Evolutionary conservation across 352 stramenopile species (phyloP).

Genomic region (Globisporangium irregulare): DNA sequence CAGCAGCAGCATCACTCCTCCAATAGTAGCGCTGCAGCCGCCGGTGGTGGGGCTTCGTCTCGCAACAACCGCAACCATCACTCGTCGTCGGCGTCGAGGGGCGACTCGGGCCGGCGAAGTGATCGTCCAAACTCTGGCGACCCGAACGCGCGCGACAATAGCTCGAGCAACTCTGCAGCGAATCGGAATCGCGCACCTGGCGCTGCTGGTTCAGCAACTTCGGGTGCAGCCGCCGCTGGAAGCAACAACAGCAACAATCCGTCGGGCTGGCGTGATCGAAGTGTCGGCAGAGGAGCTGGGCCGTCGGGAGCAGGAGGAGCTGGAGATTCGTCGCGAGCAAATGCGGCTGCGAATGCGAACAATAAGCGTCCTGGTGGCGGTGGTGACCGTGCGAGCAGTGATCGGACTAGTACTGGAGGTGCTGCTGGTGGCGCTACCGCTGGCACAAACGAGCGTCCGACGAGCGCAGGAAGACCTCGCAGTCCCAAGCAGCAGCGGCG

Average conservation of each 20-base stretch:
- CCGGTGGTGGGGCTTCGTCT: constrained; percentile 7
- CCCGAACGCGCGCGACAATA: constrained; percentile 17
- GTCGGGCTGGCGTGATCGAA: constrained; percentile 40
- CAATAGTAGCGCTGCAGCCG: constrained; percentile 11
- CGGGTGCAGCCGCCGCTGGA: neutral
- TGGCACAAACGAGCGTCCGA: constrained; percentile 15
- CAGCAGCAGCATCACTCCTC: constrained; percentile 23
- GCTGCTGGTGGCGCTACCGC: neutral
- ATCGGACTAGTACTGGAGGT: neutral
- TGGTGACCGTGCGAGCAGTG: neutral
- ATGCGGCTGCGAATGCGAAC: neutral
- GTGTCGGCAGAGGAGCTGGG: constrained; percentile 21
- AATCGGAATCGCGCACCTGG: constrained; percentile 6
- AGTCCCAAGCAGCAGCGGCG: constrained; percentile 53
- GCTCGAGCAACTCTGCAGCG: constrained; percentile 3
- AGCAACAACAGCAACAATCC: constrained; percentile 12
- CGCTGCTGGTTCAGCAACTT: neutral
- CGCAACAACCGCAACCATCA: constrained; percentile 52
- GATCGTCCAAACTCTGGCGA: constrained; percentile 39
- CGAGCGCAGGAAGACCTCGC: constrained; percentile 26
- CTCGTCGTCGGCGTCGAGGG: constrained; percentile 25
- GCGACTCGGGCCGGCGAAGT: constrained; percentile 39
- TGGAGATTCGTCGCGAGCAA: constrained; percentile 13
- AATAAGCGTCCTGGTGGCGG: constrained; percentile 14
- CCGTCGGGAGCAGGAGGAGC: neutral